Evolutionary conservation across 106 monocot genomes (phyloP).

Genomic region (Dendrobium officinale): DNA sequence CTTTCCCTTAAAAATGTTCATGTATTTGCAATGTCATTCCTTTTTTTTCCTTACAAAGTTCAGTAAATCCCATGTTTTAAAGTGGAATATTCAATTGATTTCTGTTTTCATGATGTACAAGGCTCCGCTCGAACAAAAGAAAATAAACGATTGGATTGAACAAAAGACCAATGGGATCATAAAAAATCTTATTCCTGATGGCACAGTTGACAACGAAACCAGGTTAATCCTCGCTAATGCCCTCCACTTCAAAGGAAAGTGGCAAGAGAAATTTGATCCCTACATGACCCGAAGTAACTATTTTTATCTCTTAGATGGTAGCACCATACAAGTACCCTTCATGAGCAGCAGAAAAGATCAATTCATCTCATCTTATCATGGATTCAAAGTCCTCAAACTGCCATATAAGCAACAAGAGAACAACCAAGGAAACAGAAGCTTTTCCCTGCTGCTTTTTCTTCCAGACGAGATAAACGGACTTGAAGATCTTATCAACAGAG

Average conservation of each 20-base stretch:
- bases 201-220: neutral
- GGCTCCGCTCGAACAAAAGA: neutral
- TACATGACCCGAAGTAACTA: conserved; percentile 7
- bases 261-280: conserved; percentile 14
- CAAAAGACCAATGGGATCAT: conserved; percentile 9
- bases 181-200: conserved; percentile 13
- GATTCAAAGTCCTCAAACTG: conserved; percentile 25
- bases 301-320: conserved; percentile 20
- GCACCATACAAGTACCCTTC: conserved; percentile 16
- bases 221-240: conserved; percentile 21
- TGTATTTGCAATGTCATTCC: too few species aligned
- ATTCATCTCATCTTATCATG: conserved; percentile 4
- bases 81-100: too few species aligned
- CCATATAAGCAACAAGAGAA: conserved; percentile 6
- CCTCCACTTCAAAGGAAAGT: conserved; percentile 29
- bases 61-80: too few species aligned
- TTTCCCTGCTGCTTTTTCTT: conserved; percentile 32
- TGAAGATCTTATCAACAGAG: neutral
- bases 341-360: conserved; percentile 18
- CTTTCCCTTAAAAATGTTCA: too few species aligned
- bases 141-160: conserved; percentile 24
- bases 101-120: neutral
- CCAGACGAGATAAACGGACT: conserved; percentile 23
- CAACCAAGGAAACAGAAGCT: neutral
- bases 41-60: too few species aligned